phyloP scores from a whole-genome alignment of 352 stramenopile species.

The Globisporangium radiosum region DNA sequence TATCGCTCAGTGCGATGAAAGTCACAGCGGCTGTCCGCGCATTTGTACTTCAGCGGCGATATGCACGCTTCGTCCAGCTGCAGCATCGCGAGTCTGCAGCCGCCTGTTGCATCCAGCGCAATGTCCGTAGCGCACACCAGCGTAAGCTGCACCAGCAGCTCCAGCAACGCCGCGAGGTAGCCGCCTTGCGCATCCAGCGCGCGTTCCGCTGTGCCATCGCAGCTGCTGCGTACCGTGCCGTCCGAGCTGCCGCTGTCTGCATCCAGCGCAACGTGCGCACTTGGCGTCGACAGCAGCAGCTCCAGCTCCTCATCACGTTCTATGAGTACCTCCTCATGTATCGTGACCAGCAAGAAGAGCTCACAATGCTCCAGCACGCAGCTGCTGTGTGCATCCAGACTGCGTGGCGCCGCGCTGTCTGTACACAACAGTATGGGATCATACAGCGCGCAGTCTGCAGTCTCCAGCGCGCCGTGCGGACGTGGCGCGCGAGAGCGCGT shows the following conservation, averaged over 20 bases:
- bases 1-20: conserved; percentile 9
- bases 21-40: conserved; percentile 12
- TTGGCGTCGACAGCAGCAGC: conserved; percentile 27
- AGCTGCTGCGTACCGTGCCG: conserved; percentile 19
- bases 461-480: conserved; percentile 27
- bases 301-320: conserved; percentile 26
- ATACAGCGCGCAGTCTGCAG: conserved; percentile 10
- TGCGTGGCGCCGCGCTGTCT: conserved; percentile 12
- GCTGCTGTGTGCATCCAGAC: conserved; percentile 13
- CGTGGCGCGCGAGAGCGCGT: conserved; percentile 32
- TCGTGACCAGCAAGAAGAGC: conserved; percentile 24
- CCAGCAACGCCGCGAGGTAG: conserved; percentile 10
- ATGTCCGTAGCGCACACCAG: conserved; percentile 18
- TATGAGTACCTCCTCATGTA: conserved; percentile 34
- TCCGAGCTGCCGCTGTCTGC: conserved; percentile 13
- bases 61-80: conserved; percentile 11
- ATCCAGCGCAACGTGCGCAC: conserved; percentile 36
- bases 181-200: conserved; percentile 22
- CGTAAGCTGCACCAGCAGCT: background rate
- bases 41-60: conserved; percentile 13
- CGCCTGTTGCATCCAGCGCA: conserved; percentile 17
- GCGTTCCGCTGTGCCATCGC: conserved; percentile 16
- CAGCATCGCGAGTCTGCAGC: background rate
- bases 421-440: conserved; percentile 5
- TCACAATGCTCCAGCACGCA: conserved; percentile 4